Evolutionary conservation across 352 stramenopile species (phyloP).

Genomic region (Poterioochromonas sp.): DNA sequence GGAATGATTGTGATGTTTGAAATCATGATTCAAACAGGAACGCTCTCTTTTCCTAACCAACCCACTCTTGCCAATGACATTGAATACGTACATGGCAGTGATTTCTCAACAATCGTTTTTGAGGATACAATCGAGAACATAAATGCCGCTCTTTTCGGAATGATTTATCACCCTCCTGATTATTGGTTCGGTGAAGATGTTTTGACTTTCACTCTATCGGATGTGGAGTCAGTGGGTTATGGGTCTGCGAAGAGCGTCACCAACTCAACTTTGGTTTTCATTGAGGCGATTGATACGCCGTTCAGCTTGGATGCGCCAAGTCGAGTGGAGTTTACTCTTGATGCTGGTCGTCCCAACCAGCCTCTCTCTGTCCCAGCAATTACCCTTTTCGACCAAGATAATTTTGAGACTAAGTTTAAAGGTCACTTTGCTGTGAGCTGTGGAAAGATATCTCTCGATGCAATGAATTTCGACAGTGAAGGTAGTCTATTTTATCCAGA

Average conservation of each 20-base stretch:
- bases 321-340: too few species aligned
- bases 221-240: constrained; percentile 13
- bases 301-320: constrained; percentile 1
- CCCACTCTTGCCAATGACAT: background rate
- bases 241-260: background rate
- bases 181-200: constrained; percentile 2
- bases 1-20: constrained; percentile 20
- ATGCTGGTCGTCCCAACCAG: too few species aligned
- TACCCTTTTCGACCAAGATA: too few species aligned
- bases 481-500: too few species aligned
- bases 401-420: too few species aligned
- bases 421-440: too few species aligned
- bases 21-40: background rate
- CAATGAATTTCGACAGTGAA: too few species aligned
- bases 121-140: constrained; percentile 9
- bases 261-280: background rate
- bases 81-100: background rate
- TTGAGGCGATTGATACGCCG: background rate
- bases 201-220: background rate
- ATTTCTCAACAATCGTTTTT: background rate
- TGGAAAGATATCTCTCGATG: too few species aligned
- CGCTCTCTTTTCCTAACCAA: background rate
- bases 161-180: constrained; percentile 10
- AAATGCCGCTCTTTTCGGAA: background rate
- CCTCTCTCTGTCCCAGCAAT: too few species aligned